phyloP scores from a whole-genome alignment of 257 asterid species.

The Nicotiana otophora region DNA sequence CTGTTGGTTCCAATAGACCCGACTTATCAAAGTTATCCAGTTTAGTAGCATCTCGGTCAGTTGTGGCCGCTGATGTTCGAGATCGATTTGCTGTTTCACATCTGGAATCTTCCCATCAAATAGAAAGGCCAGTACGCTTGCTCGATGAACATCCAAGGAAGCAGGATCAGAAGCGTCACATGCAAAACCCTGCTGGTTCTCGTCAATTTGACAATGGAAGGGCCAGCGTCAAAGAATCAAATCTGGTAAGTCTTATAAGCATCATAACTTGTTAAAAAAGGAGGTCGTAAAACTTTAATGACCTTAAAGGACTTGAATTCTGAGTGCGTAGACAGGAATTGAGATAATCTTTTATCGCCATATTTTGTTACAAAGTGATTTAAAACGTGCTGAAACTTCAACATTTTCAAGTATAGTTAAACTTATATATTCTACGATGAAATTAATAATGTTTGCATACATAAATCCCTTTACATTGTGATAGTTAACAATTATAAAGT shows the following conservation, averaged over 20 bases:
- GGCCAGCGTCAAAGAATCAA: conserved; percentile 33
- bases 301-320: background rate
- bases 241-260: conserved; percentile 34
- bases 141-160: conserved; percentile 37
- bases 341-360: background rate
- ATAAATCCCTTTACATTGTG: background rate
- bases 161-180: conserved; percentile 31
- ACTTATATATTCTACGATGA: background rate
- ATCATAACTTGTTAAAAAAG: background rate
- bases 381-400: background rate
- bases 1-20: conserved; percentile 26
- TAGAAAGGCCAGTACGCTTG: conserved; percentile 33
- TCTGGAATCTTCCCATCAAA: conserved; percentile 27
- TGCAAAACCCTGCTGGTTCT: conserved; percentile 32
- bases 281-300: background rate
- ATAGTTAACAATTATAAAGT: background rate
- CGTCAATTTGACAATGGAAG: conserved; percentile 37
- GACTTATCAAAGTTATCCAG: conserved; percentile 41
- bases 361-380: background rate
- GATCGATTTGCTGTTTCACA: conserved; percentile 25
- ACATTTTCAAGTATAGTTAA: background rate
- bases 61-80: conserved; percentile 38
- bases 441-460: background rate
- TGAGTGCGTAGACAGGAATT: background rate
- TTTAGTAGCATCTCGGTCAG: conserved; percentile 42